Percentiles rank a stretch among this genome's conserved stretches.
phyloP scores from a whole-genome alignment of 495 filamentous ascomycete genomes.

The Aspergillus avenaceus region DNA sequence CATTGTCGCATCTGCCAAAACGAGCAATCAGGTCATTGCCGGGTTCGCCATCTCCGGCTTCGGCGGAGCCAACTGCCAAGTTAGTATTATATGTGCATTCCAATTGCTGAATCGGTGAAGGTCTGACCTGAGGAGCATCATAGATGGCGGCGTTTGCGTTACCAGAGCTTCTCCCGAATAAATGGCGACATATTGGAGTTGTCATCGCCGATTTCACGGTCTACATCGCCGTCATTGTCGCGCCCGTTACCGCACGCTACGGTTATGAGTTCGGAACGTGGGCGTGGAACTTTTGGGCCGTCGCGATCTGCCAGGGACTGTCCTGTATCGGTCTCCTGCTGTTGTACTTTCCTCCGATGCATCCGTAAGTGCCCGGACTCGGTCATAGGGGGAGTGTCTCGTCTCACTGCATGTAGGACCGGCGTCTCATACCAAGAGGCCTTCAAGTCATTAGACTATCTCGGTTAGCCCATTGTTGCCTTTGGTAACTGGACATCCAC shows the following conservation, averaged over 20 bases:
- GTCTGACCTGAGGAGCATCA: background rate
- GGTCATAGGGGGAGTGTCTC: background rate
- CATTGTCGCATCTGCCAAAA: constrained; percentile 20
- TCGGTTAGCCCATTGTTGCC: constrained; percentile 4
- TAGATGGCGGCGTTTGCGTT: constrained; percentile 25
- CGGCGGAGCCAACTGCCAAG: constrained; percentile 22
- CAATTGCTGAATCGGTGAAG: background rate
- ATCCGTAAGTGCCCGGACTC: constrained; percentile 12
- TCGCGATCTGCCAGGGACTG: constrained; percentile 22
- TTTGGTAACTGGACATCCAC: no score
- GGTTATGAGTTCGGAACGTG: constrained; percentile 19
- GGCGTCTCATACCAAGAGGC: constrained; percentile 18
- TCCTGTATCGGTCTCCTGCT: constrained; percentile 19
- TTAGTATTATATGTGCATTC: background rate
- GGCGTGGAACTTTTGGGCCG: constrained; percentile 23
- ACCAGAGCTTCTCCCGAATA: constrained; percentile 24
- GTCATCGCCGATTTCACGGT: constrained; percentile 23
- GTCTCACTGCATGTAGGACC: constrained; percentile 2
- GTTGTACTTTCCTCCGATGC: constrained; percentile 21
- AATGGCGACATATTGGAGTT: constrained; percentile 25
- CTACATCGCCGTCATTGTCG: constrained; percentile 23
- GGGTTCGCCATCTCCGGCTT: constrained; percentile 21
- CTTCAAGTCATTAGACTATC: constrained; percentile 22
- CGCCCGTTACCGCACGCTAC: constrained; percentile 21
- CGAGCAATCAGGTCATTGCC: constrained; percentile 18